Evolutionary conservation across 306 rosid species (phyloP), one percentile per base, ranked within the genome.

Genomic region (Echinosophora koreensis): DNA sequence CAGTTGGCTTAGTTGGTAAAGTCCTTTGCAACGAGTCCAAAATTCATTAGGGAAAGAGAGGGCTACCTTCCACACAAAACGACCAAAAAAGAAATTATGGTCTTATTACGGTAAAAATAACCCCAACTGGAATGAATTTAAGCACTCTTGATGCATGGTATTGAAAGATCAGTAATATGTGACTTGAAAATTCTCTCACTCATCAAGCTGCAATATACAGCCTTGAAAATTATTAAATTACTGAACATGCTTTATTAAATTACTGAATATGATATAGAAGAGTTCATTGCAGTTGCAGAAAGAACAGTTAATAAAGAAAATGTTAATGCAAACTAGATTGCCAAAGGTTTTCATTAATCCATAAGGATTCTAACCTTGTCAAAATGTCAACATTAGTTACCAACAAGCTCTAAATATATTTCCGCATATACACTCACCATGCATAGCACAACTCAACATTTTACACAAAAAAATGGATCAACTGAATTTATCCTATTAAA

Each of bases 331-430:
- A 65, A 42, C 37, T 41, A 71, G 68, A 28, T 44, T 16, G 15
- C 58, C 61, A 63, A 56, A 42, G 74, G 69, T 64, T 72, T 44
- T 54, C 68, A 72, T 64, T 41, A 62, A 80, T 55, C 9, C 54
- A 72, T 18, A 71, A 54, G 59, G 61, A 74, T 35, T 30, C 17
- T 28, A 47, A 44, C 17, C 50, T 51, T 5, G n/a, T 4, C n/a
- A n/a, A n/a, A n/a, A n/a, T n/a, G n/a, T n/a, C 1, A 73, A 37
- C 34, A 37, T 6, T 35, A 28, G 22, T 30, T 64, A 52, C 28
- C 49, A 51, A 9, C 2, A 18, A 51, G 80, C 42, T 30, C 38
- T 4, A 64, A 41, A 6, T 22, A 27, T 60, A 74, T 77, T 76
- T 66, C 54, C 54, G 54, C 41, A 60, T 49, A 49, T 68, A 58